Conservation (phyloP, 1,284 basidiomycete genomes). For the Trichosporon inkin region DNA sequence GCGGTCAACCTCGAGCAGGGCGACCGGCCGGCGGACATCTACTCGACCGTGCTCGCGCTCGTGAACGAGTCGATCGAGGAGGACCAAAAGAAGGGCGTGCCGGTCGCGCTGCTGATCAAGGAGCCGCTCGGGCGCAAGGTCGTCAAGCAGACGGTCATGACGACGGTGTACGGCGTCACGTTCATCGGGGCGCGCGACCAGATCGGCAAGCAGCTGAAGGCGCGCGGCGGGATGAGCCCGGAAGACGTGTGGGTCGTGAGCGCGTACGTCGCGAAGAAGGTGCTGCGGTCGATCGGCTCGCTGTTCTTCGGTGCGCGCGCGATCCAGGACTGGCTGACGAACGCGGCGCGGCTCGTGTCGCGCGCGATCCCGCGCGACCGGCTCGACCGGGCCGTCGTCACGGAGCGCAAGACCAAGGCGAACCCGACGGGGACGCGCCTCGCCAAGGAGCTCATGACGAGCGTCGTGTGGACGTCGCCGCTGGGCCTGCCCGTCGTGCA, state of each 20-base stretch:
- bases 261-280: slow-evolving; percentile 76
- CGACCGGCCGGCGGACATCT: slow-evolving; percentile 90
- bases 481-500: slow-evolving; percentile 93
- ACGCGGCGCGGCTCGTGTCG: slow-evolving; percentile 76
- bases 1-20: slow-evolving; percentile 89
- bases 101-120: slow-evolving; percentile 62
- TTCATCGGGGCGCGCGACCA: slow-evolving; percentile 93
- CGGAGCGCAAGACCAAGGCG: slow-evolving; percentile 7
- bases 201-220: slow-evolving; percentile 82
- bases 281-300: slow-evolving; percentile 80
- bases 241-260: slow-evolving; percentile 73
- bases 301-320: slow-evolving; percentile 85
- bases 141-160: slow-evolving; percentile 99
- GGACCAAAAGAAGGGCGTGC: slow-evolving; percentile 56
- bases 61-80: slow-evolving; percentile 53
- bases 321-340: slow-evolving; percentile 88
- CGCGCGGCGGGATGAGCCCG: slow-evolving; percentile 66
- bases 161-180: slow-evolving; percentile 95
- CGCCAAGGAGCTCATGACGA: slow-evolving; percentile 87
- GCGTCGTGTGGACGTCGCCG: slow-evolving; percentile 94
- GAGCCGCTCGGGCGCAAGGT: slow-evolving; percentile 89
- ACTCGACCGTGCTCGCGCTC: slow-evolving; percentile 80
- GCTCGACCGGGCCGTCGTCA: slow-evolving; percentile 50
- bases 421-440: slow-evolving; percentile 48
- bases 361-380: slow-evolving; percentile 80